Conservation (phyloP, 371 early-diverging fungal genomes). For the Apophysomyces ossiformis region DNA sequence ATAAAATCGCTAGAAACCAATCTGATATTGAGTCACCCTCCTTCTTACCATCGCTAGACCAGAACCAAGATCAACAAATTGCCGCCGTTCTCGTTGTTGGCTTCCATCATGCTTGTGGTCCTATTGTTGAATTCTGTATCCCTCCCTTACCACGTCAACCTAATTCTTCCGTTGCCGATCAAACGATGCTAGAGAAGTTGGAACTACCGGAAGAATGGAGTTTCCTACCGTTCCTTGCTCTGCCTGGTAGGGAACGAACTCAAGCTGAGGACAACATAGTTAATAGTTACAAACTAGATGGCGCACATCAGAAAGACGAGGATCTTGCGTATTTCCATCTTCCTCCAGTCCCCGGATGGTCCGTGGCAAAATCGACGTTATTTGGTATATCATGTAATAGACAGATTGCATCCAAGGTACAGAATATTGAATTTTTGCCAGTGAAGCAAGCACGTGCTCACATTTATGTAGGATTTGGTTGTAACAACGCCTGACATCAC, state of each 20-base stretch:
- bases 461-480: constrained; percentile 54
- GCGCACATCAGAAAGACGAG: constrained; percentile 83
- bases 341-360: constrained; percentile 75
- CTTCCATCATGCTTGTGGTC: constrained; percentile 69
- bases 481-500: constrained; percentile 80
- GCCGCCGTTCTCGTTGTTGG: constrained; percentile 56
- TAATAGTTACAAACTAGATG: constrained; percentile 53
- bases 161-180: constrained; percentile 11
- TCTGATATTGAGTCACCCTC: constrained; percentile 1
- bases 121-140: constrained; percentile 73
- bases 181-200: constrained; percentile 49
- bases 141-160: constrained; percentile 70
- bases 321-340: constrained; percentile 88
- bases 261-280: neutral
- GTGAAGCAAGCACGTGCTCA: neutral
- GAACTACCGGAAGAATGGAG: constrained; percentile 85
- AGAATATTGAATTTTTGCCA: neutral
- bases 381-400: constrained; percentile 88
- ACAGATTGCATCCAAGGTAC: constrained; percentile 71
- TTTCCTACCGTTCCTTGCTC: constrained; percentile 70
- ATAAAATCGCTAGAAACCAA: neutral
- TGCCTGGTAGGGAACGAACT: constrained; percentile 59
- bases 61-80: constrained; percentile 43
- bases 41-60: constrained; percentile 24
- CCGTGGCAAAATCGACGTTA: constrained; percentile 65